These are phyloP conservation scores for Cytospora schulzeri DNA, from an alignment of 2,329 filamentous ascomycete genomes.

Conservation along the genomic window DNA sequence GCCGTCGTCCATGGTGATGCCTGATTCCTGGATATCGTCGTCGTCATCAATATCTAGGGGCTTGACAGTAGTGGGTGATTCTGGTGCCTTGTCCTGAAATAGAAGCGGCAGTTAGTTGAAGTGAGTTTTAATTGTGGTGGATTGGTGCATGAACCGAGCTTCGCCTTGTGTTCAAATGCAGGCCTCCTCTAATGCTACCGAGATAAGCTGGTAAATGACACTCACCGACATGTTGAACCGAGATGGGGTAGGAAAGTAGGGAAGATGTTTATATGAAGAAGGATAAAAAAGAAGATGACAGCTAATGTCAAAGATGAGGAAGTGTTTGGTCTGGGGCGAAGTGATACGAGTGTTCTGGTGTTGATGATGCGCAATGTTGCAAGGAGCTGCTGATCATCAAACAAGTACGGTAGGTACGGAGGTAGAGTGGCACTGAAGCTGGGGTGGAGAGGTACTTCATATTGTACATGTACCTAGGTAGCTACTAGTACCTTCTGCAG, in stretches of 20 bases:
- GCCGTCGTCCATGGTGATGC: constrained; percentile 46
- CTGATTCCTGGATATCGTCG: constrained; percentile 66
- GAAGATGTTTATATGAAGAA: constrained; percentile 1
- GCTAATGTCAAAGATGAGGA: not conserved
- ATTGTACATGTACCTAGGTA: not conserved
- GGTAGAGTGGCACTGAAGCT: not conserved
- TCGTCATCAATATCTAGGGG: constrained; percentile 72
- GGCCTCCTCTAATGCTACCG: constrained; percentile 23
- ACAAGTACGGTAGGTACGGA: not conserved
- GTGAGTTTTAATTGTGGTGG: constrained; percentile 10
- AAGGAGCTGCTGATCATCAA: not conserved
- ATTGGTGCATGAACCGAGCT: constrained; percentile 27
- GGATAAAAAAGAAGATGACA: constrained; percentile 5
- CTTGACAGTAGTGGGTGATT: constrained; percentile 67
- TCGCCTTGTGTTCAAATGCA: constrained; percentile 21
- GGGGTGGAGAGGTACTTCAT: not conserved
- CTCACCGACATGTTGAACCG: constrained; percentile 29
- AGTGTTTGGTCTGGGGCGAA: not conserved
- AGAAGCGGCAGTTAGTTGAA: constrained; percentile 10
- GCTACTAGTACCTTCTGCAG: constrained; percentile 2
- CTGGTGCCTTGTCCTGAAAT: constrained; percentile 41
- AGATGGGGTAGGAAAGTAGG: constrained; percentile 12
- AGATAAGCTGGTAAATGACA: constrained; percentile 22
- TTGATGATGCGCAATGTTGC: not conserved
- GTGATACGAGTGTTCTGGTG: constrained; percentile 5